Percentiles rank a stretch among this genome's conserved stretches.
These are phyloP conservation scores for Leccinum boreale DNA, from an alignment of 768 basidiomycete genomes.

Conservation along the genomic window DNA sequence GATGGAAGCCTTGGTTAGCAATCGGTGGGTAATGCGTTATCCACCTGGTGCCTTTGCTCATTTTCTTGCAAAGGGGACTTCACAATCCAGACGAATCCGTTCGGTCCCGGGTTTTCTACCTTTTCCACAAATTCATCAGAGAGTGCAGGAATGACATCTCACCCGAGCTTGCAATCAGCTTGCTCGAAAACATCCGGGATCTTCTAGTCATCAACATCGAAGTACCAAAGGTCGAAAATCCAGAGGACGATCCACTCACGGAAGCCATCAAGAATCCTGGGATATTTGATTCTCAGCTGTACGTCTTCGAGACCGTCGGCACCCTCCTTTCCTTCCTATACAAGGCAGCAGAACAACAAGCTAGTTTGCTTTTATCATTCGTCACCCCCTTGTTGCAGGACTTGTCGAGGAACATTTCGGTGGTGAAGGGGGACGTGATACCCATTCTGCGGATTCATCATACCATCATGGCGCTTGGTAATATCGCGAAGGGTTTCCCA, in stretches of 20 bases:
- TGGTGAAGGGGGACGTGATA: conserved; percentile 58
- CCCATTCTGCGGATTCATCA: conserved; percentile 90
- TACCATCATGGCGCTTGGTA: conserved; percentile 90
- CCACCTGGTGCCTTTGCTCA: conserved; percentile 1
- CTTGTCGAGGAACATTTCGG: conserved; percentile 54
- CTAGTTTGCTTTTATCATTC: conserved; percentile 66
- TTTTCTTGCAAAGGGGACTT: conserved; percentile 59
- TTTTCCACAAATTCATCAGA: conserved; percentile 90
- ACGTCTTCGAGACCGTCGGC: conserved; percentile 91
- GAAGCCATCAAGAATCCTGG: conserved; percentile 75
- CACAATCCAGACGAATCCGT: conserved; percentile 71
- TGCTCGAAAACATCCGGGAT: conserved; percentile 75
- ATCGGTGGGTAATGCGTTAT: conserved; percentile 50
- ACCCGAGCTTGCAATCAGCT: conserved; percentile 59
- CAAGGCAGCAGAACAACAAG: conserved; percentile 64
- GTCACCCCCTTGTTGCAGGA: conserved; percentile 81
- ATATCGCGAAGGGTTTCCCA: conserved; percentile 95
- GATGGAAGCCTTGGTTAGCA: conserved; percentile 83
- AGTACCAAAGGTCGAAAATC: conserved; percentile 73
- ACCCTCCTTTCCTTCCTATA: conserved; percentile 76
- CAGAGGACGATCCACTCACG: conserved; percentile 67
- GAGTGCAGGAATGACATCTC: conserved; percentile 79
- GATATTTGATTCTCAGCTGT: conserved; percentile 85
- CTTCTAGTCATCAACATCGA: conserved; percentile 72
- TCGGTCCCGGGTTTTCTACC: conserved; percentile 81